These are phyloP conservation scores for Penicillium maclennaniae DNA, from an alignment of 495 filamentous ascomycete species.

Conservation along the genomic window DNA sequence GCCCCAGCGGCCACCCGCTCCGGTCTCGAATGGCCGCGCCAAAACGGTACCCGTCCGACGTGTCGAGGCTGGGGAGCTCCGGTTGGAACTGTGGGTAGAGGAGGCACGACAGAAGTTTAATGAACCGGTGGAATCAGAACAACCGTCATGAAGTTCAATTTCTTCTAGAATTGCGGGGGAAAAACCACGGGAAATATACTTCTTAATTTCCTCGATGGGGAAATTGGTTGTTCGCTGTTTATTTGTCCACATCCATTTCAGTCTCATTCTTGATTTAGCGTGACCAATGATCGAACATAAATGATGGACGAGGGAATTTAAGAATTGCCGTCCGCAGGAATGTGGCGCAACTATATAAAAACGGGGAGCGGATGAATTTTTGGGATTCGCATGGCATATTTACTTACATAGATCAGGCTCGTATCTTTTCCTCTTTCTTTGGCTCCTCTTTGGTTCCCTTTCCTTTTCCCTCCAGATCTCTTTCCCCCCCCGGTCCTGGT, in stretches of 20 bases:
- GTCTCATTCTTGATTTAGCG: slow-evolving; percentile 48
- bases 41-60: slow-evolving; percentile 53
- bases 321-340: slow-evolving; percentile 38
- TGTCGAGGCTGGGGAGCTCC: slow-evolving; percentile 51
- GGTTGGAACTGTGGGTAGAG: slow-evolving; percentile 54
- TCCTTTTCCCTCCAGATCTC: neutral
- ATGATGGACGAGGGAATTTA: slow-evolving; percentile 44
- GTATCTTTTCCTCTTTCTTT: slow-evolving; percentile 34
- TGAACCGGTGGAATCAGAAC: slow-evolving; percentile 44
- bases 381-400: slow-evolving; percentile 47
- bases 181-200: slow-evolving; percentile 8
- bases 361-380: slow-evolving; percentile 40
- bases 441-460: slow-evolving; percentile 11
- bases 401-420: slow-evolving; percentile 44
- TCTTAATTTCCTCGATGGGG: slow-evolving; percentile 18
- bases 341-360: slow-evolving; percentile 47
- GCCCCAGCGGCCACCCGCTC: slow-evolving; percentile 36
- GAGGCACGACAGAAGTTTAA: slow-evolving; percentile 54
- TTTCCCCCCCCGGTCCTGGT: slow-evolving; percentile 1
- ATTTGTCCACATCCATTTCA: slow-evolving; percentile 26
- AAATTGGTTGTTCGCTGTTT: slow-evolving; percentile 27
- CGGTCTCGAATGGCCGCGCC: slow-evolving; percentile 42
- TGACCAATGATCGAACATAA: slow-evolving; percentile 49
- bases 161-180: neutral
- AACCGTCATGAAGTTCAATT: slow-evolving; percentile 33